These are phyloP conservation scores for Moesziomyces parantarcticus DNA, from an alignment of 1,284 basidiomycete genomes.

Conservation along the genomic window DNA sequence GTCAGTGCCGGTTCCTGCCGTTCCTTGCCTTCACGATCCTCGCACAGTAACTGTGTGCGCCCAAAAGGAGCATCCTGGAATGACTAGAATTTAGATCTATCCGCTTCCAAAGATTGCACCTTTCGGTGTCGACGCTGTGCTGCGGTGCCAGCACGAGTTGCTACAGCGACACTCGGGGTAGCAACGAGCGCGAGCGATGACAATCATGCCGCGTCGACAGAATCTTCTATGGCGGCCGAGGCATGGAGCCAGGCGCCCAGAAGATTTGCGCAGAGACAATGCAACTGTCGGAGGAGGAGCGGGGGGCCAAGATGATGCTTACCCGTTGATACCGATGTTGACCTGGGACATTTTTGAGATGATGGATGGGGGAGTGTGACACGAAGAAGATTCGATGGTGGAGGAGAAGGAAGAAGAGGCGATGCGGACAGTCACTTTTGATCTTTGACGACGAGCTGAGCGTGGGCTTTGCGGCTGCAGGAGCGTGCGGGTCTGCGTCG, in stretches of 20 bases:
- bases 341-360: slow-evolving; percentile 50
- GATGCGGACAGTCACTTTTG: slow-evolving; percentile 1
- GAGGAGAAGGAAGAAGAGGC: slow-evolving; percentile 18
- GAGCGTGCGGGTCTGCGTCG: not conserved
- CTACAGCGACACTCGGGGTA: no score
- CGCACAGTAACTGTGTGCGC: no score
- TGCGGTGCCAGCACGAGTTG: no score
- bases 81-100: no score
- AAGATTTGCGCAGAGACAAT: not conserved
- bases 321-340: slow-evolving; percentile 65
- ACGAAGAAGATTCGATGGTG: slow-evolving; percentile 3
- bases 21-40: not conserved
- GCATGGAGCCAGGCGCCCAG: no score
- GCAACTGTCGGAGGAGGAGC: not conserved
- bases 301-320: slow-evolving; percentile 18
- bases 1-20: slow-evolving; percentile 4
- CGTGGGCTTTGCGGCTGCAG: not conserved
- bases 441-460: not conserved
- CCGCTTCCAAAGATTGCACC: no score
- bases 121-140: no score
- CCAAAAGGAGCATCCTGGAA: no score
- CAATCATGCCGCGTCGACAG: no score
- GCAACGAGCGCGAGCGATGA: no score
- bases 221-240: not conserved
- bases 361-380: slow-evolving; percentile 6